Evolutionary conservation across 805 yeast genomes (phyloP).

Genomic region (Nakazawaea anatomiae): DNA sequence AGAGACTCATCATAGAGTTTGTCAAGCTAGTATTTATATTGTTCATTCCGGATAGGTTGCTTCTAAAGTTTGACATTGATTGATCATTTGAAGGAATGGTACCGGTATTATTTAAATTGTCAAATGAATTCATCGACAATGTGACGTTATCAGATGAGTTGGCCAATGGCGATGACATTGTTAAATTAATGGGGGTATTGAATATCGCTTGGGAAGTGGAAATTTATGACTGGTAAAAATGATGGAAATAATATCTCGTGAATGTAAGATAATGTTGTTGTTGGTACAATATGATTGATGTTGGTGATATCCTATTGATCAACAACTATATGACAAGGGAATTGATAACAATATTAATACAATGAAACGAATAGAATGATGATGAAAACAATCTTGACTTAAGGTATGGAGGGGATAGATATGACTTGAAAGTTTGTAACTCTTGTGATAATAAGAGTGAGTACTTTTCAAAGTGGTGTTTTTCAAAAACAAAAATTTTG

Average conservation of each 20-base stretch:
- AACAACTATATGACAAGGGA: too few relatives aligned
- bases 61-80: slow-evolving; percentile 3
- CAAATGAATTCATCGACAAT: slow-evolving; percentile 8
- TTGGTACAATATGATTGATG: neutral
- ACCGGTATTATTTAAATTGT: slow-evolving; percentile 8
- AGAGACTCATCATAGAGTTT: slow-evolving; percentile 12
- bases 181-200: slow-evolving; percentile 2
- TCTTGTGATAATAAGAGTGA: too few relatives aligned
- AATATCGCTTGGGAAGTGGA: neutral
- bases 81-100: neutral
- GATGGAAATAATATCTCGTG: neutral
- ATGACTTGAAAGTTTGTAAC: too few relatives aligned
- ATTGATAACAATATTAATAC: neutral
- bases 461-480: too few relatives aligned
- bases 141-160: slow-evolving; percentile 11
- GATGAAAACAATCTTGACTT: neutral
- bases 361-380: neutral
- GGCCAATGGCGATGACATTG: slow-evolving; percentile 11
- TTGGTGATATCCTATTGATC: too few relatives aligned
- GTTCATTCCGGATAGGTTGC: neutral
- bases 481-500: neutral
- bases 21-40: slow-evolving; percentile 4
- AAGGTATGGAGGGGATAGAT: too few relatives aligned
- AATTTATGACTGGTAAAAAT: slow-evolving; percentile 4
- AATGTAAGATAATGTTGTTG: neutral